These are phyloP conservation scores for Suillus spraguei DNA, from an alignment of 768 basidiomycete genomes.

Conservation along the genomic window DNA sequence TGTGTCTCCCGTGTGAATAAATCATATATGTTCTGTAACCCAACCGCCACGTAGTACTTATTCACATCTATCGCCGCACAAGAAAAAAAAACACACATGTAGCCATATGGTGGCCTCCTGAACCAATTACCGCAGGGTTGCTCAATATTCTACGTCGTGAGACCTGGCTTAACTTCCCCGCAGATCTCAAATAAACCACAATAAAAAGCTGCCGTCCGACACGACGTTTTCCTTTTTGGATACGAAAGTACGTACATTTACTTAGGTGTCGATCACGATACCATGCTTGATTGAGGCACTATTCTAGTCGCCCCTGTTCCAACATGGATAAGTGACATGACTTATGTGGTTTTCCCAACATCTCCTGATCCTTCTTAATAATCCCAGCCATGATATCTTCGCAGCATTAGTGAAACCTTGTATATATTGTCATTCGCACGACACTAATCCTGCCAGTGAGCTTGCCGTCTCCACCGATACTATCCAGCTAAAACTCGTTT, in stretches of 20 bases:
- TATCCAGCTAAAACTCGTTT: background rate
- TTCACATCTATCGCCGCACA: constrained; percentile 37
- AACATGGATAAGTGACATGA: background rate
- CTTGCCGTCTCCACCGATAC: background rate
- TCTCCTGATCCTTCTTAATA: background rate
- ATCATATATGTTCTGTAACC: constrained; percentile 25
- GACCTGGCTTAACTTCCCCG: constrained; percentile 19
- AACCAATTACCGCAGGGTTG: constrained; percentile 9
- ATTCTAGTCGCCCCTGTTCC: constrained; percentile 6
- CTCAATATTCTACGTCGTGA: background rate
- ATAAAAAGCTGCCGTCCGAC: constrained; percentile 30
- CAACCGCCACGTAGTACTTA: constrained; percentile 32
- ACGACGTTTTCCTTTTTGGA: constrained; percentile 56
- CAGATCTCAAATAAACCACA: constrained; percentile 15
- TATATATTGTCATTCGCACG: background rate
- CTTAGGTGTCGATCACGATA: constrained; percentile 34
- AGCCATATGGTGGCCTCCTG: constrained; percentile 27
- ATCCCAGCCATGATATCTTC: too few species aligned
- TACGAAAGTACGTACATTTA: constrained; percentile 29
- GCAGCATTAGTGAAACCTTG: background rate
- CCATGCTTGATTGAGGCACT: constrained; percentile 29
- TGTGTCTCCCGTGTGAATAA: constrained; percentile 24
- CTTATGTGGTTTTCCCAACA: background rate
- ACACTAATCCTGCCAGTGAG: background rate
- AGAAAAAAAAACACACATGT: constrained; percentile 16